Percentiles rank a stretch among this genome's conserved stretches.
Conservation (phyloP, 257 asterid species). For the Nicotiana knightiana region DNA sequence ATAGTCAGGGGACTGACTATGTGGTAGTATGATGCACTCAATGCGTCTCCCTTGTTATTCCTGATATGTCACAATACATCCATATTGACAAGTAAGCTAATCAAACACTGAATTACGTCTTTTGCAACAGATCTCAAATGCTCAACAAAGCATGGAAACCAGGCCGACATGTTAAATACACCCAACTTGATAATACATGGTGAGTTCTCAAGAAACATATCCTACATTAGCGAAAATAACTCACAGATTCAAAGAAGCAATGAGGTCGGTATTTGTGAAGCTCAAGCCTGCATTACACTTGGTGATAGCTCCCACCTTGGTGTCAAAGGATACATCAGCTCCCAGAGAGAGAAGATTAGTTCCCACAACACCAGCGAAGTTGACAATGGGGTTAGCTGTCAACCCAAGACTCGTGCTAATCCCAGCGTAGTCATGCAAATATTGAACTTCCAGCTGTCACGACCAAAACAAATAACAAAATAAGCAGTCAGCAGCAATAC, state of each 20-base stretch:
- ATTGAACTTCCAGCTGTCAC: conserved; percentile 4
- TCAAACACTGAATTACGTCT: background rate
- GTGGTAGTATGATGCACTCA: conserved; percentile 12
- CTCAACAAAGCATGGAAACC: background rate
- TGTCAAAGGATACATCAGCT: conserved; percentile 6
- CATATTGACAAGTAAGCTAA: background rate
- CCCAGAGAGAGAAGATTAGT: background rate
- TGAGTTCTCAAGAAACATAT: background rate
- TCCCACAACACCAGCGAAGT: conserved; percentile 8
- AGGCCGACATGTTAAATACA: background rate
- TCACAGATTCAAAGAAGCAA: conserved; percentile 5
- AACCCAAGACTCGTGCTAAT: conserved; percentile 7
- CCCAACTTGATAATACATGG: background rate
- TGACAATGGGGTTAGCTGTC: conserved; percentile 2
- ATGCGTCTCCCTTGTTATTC: conserved; percentile 5
- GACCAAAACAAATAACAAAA: background rate
- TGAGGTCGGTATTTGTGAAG: background rate
- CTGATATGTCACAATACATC: background rate
- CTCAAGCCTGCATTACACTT: conserved; percentile 9
- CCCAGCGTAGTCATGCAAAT: conserved; percentile 7
- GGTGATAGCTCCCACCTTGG: conserved; percentile 1
- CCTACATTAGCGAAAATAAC: background rate
- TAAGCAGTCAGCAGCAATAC: background rate
- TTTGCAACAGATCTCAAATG: background rate
- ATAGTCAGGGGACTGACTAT: background rate